Evolutionary conservation across 1,284 basidiomycete species (phyloP).

Genomic region (Cutaneotrichosporon dermatis): DNA sequence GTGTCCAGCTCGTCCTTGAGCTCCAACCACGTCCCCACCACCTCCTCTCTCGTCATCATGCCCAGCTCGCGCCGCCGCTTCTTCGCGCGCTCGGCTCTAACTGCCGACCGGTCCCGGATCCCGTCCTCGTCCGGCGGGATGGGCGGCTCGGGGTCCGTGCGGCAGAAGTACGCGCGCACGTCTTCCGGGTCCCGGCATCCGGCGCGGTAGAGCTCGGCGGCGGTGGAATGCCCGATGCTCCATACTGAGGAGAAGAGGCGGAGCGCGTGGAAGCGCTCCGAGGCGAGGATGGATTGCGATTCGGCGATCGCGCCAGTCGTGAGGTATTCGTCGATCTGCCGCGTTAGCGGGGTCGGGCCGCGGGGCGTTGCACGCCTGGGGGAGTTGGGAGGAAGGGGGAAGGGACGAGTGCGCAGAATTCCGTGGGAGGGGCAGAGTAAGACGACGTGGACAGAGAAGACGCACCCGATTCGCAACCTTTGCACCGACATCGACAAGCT

Average conservation of each 20-base stretch:
- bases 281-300: slow-evolving; percentile 32
- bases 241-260: slow-evolving; percentile 41
- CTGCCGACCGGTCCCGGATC: slow-evolving; percentile 5
- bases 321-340: slow-evolving; percentile 47
- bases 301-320: slow-evolving; percentile 37
- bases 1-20: slow-evolving; percentile 40
- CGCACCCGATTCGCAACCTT: slow-evolving; percentile 42
- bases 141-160: slow-evolving; percentile 7
- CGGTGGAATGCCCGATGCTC: slow-evolving; percentile 40
- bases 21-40: slow-evolving; percentile 44
- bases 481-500: slow-evolving; percentile 41
- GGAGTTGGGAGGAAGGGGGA: too few relatives aligned
- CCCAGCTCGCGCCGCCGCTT: slow-evolving; percentile 32
- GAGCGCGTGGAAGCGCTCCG: slow-evolving; percentile 34
- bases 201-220: slow-evolving; percentile 40
- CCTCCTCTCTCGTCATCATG: slow-evolving; percentile 44
- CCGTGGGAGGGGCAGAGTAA: too few relatives aligned
- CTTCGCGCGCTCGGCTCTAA: slow-evolving; percentile 31
- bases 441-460: neutral
- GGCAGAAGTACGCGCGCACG: slow-evolving; percentile 34
- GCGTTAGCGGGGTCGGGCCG: too few relatives aligned
- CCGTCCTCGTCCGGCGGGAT: neutral
- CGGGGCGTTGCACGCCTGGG: too few relatives aligned
- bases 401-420: too few relatives aligned
- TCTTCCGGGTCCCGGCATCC: slow-evolving; percentile 43